Evolutionary conservation across 495 filamentous ascomycete species (phyloP), one percentile per base, ranked within the genome.

Genomic region (Daldinia childiae): DNA sequence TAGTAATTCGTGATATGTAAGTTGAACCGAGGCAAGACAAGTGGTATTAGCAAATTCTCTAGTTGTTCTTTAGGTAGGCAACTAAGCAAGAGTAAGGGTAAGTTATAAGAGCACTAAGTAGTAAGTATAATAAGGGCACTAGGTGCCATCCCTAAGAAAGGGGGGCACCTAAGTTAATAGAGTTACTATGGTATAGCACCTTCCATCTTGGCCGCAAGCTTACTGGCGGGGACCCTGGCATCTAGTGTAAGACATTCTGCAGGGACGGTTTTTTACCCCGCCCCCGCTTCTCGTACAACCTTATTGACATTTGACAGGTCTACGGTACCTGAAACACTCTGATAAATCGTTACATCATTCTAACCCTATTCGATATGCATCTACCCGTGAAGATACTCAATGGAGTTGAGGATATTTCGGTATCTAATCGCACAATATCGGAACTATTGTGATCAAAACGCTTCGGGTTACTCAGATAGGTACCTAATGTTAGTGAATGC

Each of bases 391-490:
- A 29, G 64, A 19, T 38, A 17, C 34, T 58, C 55, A 70, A 60
- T 48, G 60, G 56, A 38, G 57, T 54, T 21, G 17, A 12, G 24
- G 19, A 24, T 21, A 21, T 24, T 48, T 48, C 8, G 17, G 19
- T 41, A 39, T 65, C 67, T 70, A 65, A 70, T 70, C 67, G 38
- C 57, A 52, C 21, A 38, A n/a, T 26, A 39, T 39, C 38, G 14
- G 36, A 60, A 14, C 24, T 15, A 58, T 6, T 38, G 9, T 15
- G 3, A 60, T n/a, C 27, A 30, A 30, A 54, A 54, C 30, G 14
- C 7, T 29, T 30, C 50, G 15, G 26, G 0, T 54, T 17, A 2
- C 9, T 29, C 29, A 27, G 14, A 62, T 39, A n/a, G n/a, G n/a
- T n/a, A n/a, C n/a, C n/a, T n/a, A n/a, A 58, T 27, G 24, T 39